Base-by-base conservation (phyloP, 139 green algal genomes). In the Pedinophyceae sp. region DNA sequence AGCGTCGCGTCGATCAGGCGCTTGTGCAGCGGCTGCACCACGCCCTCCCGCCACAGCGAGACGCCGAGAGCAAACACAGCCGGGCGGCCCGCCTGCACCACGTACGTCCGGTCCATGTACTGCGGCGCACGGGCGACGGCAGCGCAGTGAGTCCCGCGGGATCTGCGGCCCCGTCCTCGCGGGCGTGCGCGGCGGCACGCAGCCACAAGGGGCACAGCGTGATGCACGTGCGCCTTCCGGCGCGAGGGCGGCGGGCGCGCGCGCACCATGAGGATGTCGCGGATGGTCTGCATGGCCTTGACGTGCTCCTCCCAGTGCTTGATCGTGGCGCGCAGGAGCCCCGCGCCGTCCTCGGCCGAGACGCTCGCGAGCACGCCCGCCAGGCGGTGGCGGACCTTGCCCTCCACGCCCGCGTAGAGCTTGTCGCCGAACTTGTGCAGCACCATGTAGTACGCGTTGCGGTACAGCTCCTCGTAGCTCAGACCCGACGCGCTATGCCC, bases 391-490 rank as follows among this genome's bases (percentile, higher is more conserved):
- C 61, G 80, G 30, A 94, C 74, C 1, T 78, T 89, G 0, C 60
- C 20, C 17, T 77, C 69, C 27, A 99, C 68, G 2, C 84, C 87
- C 1, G 70, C 76, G 67, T 97, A 99, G 18, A 99, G 73, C 22
- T 70, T 62, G 41, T 93, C 79, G 3, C 92, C 92, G 60, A 86
- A 86, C 75, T 94, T 95, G 69, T 97, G 88, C 29, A 99, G 75
- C 23, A 99, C 92, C 87, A 99, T 95, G 70, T 95, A 95, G 78
- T 99, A 99, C 2, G 89, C 92, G 49, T 87, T 95, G 79, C 82
- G 74, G 73, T 98, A 97, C 15, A 99, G 81, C 80, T 97, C 89
- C 62, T 99, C 92, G 65, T 95, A 99, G 57, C 76, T 91, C 4
- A 99, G 80, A 0, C 82, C 80, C 45, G 72, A 88, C 15, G 89